phyloP scores from a whole-genome alignment of 345 rosid genomes.

The Salix caprea region DNA sequence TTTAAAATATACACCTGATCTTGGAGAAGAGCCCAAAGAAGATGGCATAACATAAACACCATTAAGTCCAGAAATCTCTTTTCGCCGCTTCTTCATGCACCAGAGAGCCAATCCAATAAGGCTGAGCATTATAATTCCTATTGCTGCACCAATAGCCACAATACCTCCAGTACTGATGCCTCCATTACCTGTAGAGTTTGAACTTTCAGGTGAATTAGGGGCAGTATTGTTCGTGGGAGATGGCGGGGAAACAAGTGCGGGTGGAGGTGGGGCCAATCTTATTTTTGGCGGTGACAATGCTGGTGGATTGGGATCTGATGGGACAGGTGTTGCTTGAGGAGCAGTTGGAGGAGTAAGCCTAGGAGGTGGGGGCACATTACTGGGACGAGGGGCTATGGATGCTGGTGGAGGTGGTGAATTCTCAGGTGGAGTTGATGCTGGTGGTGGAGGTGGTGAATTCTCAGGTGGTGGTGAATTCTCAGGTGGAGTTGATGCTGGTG shows the following conservation, averaged over 20 bases:
- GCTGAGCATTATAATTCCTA: slow-evolving; percentile 51
- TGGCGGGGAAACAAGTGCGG: slow-evolving; percentile 19
- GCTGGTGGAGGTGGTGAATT: slow-evolving; percentile 27
- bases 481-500: not conserved
- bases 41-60: slow-evolving; percentile 71
- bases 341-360: slow-evolving; percentile 20
- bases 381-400: slow-evolving; percentile 19
- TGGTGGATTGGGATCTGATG: slow-evolving; percentile 34
- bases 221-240: slow-evolving; percentile 22
- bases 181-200: slow-evolving; percentile 20
- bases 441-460: not conserved
- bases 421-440: slow-evolving; percentile 20
- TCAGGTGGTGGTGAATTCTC: too few species aligned
- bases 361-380: slow-evolving; percentile 34
- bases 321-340: slow-evolving; percentile 33
- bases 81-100: slow-evolving; percentile 59
- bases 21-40: slow-evolving; percentile 49
- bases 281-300: slow-evolving; percentile 34
- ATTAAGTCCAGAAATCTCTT: slow-evolving; percentile 33
- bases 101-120: slow-evolving; percentile 52
- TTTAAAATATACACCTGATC: slow-evolving; percentile 49
- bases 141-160: slow-evolving; percentile 49
- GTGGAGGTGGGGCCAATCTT: slow-evolving; percentile 40
- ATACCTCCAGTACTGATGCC: slow-evolving; percentile 39
- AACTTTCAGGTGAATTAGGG: slow-evolving; percentile 33